Conservation (phyloP, 306 rosid species). For the Citrullus mucosospermus region DNA sequence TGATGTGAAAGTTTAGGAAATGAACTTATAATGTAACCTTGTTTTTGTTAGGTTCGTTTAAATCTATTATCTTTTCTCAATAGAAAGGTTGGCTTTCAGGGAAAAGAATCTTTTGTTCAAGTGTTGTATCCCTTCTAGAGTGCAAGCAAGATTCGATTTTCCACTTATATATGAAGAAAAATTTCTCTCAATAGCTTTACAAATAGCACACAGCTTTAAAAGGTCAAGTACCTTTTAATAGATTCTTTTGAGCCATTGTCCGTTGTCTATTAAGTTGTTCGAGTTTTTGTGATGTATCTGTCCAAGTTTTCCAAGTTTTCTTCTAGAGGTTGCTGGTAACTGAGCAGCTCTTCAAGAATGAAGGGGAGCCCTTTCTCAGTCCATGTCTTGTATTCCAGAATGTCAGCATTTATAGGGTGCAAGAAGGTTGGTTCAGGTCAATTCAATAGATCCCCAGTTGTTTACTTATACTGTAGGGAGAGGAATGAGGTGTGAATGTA, state of each 20-base stretch:
- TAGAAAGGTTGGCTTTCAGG: background rate
- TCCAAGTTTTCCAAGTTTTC: background rate
- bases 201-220: background rate
- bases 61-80: background rate
- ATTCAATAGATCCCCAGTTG: background rate
- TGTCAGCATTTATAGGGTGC: background rate
- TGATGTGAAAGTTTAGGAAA: too few species aligned
- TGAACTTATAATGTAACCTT: background rate
- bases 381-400: background rate
- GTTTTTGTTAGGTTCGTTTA: background rate
- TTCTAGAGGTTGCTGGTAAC: background rate
- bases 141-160: background rate
- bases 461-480: background rate
- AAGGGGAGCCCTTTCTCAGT: background rate
- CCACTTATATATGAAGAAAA: background rate
- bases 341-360: background rate
- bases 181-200: background rate
- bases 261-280: background rate
- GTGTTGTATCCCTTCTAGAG: background rate
- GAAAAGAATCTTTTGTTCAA: background rate
- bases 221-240: background rate
- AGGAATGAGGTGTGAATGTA: background rate
- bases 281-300: background rate
- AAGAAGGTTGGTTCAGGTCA: background rate
- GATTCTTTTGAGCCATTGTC: background rate